Evolutionary conservation across 495 filamentous ascomycete species (phyloP).

Genomic region (Melanomma pulvis-pyrius): DNA sequence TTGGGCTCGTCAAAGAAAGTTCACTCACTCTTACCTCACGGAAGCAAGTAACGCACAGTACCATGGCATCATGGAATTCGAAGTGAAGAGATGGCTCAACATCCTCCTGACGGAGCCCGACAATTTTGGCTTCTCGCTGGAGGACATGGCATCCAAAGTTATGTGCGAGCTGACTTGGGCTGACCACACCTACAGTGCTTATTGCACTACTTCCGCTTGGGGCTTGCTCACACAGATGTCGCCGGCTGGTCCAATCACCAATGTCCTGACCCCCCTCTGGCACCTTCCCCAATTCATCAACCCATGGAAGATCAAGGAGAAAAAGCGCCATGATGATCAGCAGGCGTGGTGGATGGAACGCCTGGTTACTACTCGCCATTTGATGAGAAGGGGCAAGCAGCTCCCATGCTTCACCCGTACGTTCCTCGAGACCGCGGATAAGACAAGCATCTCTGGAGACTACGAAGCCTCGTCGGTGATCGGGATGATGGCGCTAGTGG

Average conservation of each 20-base stretch:
- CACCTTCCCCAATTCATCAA: constrained; percentile 43
- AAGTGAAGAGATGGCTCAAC: constrained; percentile 45
- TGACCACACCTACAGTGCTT: constrained; percentile 40
- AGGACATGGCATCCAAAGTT: constrained; percentile 46
- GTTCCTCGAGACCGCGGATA: constrained; percentile 36
- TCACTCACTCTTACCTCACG: constrained; percentile 43
- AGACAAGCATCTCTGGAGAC: constrained; percentile 33
- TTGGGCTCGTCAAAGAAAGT: constrained; percentile 47
- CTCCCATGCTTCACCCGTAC: constrained; percentile 37
- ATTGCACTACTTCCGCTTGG: constrained; percentile 44
- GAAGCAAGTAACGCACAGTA: constrained; percentile 45
- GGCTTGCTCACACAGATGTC: constrained; percentile 48
- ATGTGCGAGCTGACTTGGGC: constrained; percentile 45
- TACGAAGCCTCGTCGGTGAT: constrained; percentile 37
- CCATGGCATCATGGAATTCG: constrained; percentile 44
- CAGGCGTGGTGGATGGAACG: constrained; percentile 44
- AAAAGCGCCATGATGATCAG: constrained; percentile 44
- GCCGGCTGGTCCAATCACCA: constrained; percentile 47
- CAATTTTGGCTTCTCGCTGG: constrained; percentile 44
- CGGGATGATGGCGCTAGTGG: constrained; percentile 37
- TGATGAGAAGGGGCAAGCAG: constrained; percentile 31
- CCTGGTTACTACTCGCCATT: constrained; percentile 22
- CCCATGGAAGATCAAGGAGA: constrained; percentile 44
- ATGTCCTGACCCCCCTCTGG: constrained; percentile 45
- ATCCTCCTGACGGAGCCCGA: constrained; percentile 42